Evolutionary conservation across 2,329 filamentous ascomycete species (phyloP).

Genomic region (Penicillium sp.): DNA sequence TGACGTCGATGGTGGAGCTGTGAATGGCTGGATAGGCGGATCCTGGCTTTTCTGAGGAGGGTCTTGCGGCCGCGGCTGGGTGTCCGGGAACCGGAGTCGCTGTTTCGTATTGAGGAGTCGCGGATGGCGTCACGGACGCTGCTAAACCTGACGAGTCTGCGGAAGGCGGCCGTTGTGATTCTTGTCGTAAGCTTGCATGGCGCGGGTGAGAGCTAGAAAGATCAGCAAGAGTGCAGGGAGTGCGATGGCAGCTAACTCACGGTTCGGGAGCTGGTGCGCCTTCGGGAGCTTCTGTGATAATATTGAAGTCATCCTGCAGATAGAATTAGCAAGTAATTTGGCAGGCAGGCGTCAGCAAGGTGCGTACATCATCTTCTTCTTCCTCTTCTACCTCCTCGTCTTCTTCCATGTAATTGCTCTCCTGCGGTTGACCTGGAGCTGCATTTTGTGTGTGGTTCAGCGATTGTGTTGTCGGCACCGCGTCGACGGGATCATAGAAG

Average conservation of each 20-base stretch:
- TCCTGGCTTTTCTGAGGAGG: conserved; percentile 42
- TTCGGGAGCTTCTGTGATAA: conserved; percentile 42
- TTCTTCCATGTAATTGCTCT: conserved; percentile 30
- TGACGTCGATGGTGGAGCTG: conserved; percentile 75
- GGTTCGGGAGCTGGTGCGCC: conserved; percentile 33
- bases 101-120: conserved; percentile 27
- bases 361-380: conserved; percentile 30
- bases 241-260: conserved; percentile 22
- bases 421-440: conserved; percentile 24
- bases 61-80: conserved; percentile 25
- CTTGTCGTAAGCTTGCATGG: conserved; percentile 31
- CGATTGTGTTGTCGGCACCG: conserved; percentile 25
- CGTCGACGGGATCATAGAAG: conserved; percentile 38
- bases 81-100: conserved; percentile 24
- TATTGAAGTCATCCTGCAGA: conserved; percentile 42
- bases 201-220: conserved; percentile 32
- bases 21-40: conserved; percentile 58
- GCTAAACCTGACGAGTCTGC: conserved; percentile 25
- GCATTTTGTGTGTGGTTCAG: conserved; percentile 25
- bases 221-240: conserved; percentile 13
- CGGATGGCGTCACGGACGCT: conserved; percentile 31
- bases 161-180: conserved; percentile 29
- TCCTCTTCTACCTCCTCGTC: conserved; percentile 38
- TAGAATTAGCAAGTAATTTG: conserved; percentile 4
- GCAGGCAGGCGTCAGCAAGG: not conserved